These are phyloP conservation scores for Papiliotrema flavescens DNA, from an alignment of 1,284 basidiomycete species.

Conservation along the genomic window DNA sequence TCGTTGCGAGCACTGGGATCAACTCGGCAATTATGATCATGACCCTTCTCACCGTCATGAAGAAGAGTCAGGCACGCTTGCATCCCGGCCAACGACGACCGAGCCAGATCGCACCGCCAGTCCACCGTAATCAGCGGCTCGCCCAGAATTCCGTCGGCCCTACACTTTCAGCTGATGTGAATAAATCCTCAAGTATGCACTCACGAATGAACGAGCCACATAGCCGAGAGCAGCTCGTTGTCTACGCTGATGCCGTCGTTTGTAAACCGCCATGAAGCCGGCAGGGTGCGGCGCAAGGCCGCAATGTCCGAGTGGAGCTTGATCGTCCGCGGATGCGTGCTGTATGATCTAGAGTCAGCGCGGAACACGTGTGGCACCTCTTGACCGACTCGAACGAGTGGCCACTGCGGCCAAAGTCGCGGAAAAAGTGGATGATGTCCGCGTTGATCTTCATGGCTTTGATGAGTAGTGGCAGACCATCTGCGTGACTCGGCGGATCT, in stretches of 20 bases:
- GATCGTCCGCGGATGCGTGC: no score
- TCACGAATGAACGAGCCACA: constrained; percentile 27
- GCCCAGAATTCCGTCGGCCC: constrained; percentile 28
- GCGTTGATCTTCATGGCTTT: constrained; percentile 58
- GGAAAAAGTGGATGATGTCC: constrained; percentile 30
- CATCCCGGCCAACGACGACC: no score
- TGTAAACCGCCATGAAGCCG: no score
- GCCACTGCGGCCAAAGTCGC: constrained; percentile 25
- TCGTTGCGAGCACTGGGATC: no score
- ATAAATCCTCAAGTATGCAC: background rate
- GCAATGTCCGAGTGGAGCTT: no score
- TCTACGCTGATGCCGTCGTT: constrained; percentile 15
- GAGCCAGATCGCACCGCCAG: background rate
- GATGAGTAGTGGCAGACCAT: constrained; percentile 65
- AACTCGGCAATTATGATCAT: no score
- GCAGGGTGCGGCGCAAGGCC: no score
- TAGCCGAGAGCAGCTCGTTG: constrained; percentile 25
- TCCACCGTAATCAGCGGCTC: constrained; percentile 34
- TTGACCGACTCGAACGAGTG: background rate
- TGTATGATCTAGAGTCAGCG: no score
- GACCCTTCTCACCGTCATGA: no score
- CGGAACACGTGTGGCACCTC: no score
- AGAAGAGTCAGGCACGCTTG: no score
- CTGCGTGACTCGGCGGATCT: constrained; percentile 29
- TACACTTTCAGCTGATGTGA: background rate